Evolutionary conservation across 1,139 yeast genomes (phyloP), one percentile per base, ranked within the genome.

Genomic region (Suhomyces bribrorum): DNA sequence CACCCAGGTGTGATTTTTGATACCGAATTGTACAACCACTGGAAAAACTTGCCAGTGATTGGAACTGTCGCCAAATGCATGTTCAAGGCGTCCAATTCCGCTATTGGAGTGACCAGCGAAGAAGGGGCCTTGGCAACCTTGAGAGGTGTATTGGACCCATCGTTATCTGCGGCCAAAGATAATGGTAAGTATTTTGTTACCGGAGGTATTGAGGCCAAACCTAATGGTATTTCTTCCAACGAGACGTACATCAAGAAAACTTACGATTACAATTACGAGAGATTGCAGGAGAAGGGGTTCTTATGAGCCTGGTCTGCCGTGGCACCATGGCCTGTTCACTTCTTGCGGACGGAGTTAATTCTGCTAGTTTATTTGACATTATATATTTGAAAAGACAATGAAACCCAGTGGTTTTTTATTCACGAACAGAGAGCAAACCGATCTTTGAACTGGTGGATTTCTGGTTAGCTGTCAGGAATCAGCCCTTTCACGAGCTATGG

Each of bases 1-100:
- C 76, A 70, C 38, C 75, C 75, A 0, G 76, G 76, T 1, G 46
- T 70, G 12, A 59, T 69, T 36, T 43, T 61, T 14, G 61, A 57
- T n/a, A 67, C 75, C 3, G 63, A 54, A 17, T 57, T 70, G 35
- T 68, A 64, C 47, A 54, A 54, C 37, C 47, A 59, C 43, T 64
- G 66, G 66, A 57, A 53, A 32, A 46, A 48, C n/a, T 31, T 61
- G 31, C 59, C 63, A 3, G 36, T 55, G n/a, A 14, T 67, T 8
- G 66, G 66, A 2, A 43, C 48, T 5, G 17, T 59, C 11, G 42
- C 53, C 20, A 56, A 49, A 37, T 46, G 44, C 2, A 37, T 46
- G 4, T 48, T 58, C 29, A 47, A 45, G 29, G 46, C 44, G 4
- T 34, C 46, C 4, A 52, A 51, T 23, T 31, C 41, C 4, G 20